phyloP scores from a whole-genome alignment of 306 rosid species.

The Cucurbita maxima region DNA sequence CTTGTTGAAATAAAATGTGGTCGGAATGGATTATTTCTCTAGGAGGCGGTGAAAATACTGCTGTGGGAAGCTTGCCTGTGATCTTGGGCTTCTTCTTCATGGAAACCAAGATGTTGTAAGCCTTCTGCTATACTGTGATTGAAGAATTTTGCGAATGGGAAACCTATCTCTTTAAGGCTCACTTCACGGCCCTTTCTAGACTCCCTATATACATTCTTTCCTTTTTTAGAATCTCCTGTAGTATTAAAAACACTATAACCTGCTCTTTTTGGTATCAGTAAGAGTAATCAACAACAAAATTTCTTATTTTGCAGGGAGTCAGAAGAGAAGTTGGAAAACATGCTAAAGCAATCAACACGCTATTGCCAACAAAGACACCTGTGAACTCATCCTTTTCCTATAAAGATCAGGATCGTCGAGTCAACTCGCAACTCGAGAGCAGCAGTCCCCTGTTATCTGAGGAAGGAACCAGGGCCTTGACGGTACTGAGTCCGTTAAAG shows the following conservation, averaged over 20 bases:
- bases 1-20: not conserved
- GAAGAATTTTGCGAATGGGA: not conserved
- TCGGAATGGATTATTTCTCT: not conserved
- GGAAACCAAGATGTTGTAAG: not conserved
- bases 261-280: not conserved
- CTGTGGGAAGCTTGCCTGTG: not conserved
- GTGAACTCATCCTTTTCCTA: slow-evolving; percentile 13
- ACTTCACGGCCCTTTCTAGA: not conserved
- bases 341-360: slow-evolving; percentile 53
- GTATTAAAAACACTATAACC: not conserved
- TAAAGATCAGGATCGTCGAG: slow-evolving; percentile 22
- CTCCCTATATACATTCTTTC: not conserved
- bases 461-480: slow-evolving; percentile 11
- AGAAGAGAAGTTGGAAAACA: slow-evolving; percentile 90
- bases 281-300: not conserved
- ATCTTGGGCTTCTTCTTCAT: not conserved
- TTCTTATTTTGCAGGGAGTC: slow-evolving; percentile 54
- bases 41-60: not conserved
- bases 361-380: slow-evolving; percentile 12
- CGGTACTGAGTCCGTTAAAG: not conserved
- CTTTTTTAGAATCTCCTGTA: not conserved
- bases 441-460: slow-evolving; percentile 21
- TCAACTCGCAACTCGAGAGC: slow-evolving; percentile 28
- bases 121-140: not conserved
- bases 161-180: not conserved